Evolutionary conservation across 2,329 filamentous ascomycete species (phyloP), one percentile per base, ranked within the genome.

Genomic region (Penicillium psychrosexuale): DNA sequence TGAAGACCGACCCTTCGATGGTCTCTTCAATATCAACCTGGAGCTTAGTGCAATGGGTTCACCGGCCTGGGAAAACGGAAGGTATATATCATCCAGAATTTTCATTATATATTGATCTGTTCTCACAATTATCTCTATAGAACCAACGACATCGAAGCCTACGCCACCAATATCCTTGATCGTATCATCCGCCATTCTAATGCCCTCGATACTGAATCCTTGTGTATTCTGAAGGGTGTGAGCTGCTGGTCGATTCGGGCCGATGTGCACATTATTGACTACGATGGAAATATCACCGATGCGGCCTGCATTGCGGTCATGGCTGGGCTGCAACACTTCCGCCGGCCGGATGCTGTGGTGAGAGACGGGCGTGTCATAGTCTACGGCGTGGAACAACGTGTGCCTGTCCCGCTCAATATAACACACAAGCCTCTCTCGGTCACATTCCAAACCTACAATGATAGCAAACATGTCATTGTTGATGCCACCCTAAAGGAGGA

Each of bases 1-100:
- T 69, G 75, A 88, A 50, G 93, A 97, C 75, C 88, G 93, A 60
- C 93, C 92, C 56, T 96, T 96, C 70, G 94, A 97, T 72, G 94
- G 94, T 72, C 84, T 96, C 73, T 97, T 97, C 79, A 91, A 87
- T 64, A 97, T 97, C 70, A 83, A 87, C 51, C 89, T 92, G 52
- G 94, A 97, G 72, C 84, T 99, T 66, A 91, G 89, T 59, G 91
- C 93, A 46, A 95, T 97, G 87, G 88, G 90, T 28, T 91, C 91
- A 44, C 91, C 94, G 13, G 87, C 89, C 33, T 96, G 96, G 75
- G 92, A 97, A 74, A 84, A 89, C 63, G 90, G 89, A 72, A 84
- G 85, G 83, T 86, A 80, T 56, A 78, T 17, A 54, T 52, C 47
- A 27, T 24, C 13, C 13, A 11, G 5, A 36, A 2, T 11, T 38